phyloP scores from a whole-genome alignment of 2,329 filamentous ascomycete genomes.

The Phialemonium atrogriseum region DNA sequence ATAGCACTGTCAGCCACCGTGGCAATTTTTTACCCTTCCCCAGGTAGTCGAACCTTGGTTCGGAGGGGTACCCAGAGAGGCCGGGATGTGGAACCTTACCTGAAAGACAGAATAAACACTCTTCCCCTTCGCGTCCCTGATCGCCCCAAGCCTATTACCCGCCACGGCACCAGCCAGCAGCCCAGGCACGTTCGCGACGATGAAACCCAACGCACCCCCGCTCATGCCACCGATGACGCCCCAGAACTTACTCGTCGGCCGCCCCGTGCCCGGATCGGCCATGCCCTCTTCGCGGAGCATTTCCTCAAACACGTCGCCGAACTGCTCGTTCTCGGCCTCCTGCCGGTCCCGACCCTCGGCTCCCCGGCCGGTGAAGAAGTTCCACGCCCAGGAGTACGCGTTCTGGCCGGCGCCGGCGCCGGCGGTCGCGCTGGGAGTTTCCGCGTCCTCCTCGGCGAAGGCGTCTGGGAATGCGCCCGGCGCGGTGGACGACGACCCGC shows the following conservation, averaged over 20 bases:
- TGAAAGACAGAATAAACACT: conserved; percentile 88
- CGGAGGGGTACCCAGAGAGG: too few species aligned
- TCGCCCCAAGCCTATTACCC: conserved; percentile 82
- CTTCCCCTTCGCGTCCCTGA: conserved; percentile 87
- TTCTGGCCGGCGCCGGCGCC: conserved; percentile 35
- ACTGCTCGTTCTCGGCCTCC: conserved; percentile 67
- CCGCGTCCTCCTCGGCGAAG: conserved; percentile 32
- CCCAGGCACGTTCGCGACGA: conserved; percentile 86
- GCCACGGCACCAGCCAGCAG: conserved; percentile 84
- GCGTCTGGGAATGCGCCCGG: conserved; percentile 29
- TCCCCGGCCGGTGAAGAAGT: conserved; percentile 41
- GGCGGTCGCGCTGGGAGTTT: conserved; percentile 27
- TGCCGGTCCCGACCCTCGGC: conserved; percentile 31
- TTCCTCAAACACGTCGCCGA: conserved; percentile 81
- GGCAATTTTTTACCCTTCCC: too few species aligned
- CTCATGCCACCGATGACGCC: conserved; percentile 74
- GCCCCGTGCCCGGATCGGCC: conserved; percentile 57
- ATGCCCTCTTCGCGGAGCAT: conserved; percentile 83
- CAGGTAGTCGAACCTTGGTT: too few species aligned
- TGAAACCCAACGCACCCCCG: conserved; percentile 88
- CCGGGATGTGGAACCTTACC: conserved; percentile 31
- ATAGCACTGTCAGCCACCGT: not conserved
- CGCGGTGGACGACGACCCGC: conserved; percentile 29
- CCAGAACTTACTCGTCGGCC: conserved; percentile 73
- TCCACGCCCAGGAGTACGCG: conserved; percentile 72